These are phyloP conservation scores for Selaginella moellendorffii DNA, from an alignment of 75 land plant genomes.

Conservation along the genomic window DNA sequence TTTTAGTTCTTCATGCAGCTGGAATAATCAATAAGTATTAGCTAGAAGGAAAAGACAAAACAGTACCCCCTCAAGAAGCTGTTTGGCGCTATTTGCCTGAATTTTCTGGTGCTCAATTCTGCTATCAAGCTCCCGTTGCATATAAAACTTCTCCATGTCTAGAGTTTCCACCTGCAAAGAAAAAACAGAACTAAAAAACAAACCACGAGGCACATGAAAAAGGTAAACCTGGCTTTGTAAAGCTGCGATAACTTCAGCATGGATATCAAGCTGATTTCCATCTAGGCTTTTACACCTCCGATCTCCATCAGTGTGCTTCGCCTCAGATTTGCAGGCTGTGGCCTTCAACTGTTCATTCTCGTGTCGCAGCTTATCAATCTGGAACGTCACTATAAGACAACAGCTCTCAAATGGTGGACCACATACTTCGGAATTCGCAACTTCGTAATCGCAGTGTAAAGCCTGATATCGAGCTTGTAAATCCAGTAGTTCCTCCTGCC, in stretches of 20 bases:
- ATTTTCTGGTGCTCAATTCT: constrained; percentile 32
- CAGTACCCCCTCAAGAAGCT: constrained; percentile 16
- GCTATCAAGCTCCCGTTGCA: constrained; percentile 47
- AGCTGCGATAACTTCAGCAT: background rate
- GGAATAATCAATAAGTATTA: no score
- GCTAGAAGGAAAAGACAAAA: no score
- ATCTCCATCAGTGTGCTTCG: background rate
- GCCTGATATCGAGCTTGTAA: background rate
- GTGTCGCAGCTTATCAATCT: background rate
- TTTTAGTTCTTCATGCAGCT: background rate
- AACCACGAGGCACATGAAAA: background rate
- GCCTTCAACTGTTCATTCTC: background rate
- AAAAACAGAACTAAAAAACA: no score
- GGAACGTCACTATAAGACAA: no score
- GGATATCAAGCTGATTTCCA: background rate
- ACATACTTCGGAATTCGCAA: background rate
- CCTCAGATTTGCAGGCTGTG: background rate
- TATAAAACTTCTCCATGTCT: constrained; percentile 45
- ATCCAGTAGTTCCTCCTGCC: background rate
- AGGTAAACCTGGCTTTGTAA: background rate
- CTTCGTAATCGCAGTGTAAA: background rate
- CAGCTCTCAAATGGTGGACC: background rate
- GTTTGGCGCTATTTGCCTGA: constrained; percentile 11
- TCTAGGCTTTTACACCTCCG: background rate
- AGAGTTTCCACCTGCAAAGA: constrained; percentile 35